phyloP scores from a whole-genome alignment of 1,139 yeast species.

The Blastobotrys apis region DNA sequence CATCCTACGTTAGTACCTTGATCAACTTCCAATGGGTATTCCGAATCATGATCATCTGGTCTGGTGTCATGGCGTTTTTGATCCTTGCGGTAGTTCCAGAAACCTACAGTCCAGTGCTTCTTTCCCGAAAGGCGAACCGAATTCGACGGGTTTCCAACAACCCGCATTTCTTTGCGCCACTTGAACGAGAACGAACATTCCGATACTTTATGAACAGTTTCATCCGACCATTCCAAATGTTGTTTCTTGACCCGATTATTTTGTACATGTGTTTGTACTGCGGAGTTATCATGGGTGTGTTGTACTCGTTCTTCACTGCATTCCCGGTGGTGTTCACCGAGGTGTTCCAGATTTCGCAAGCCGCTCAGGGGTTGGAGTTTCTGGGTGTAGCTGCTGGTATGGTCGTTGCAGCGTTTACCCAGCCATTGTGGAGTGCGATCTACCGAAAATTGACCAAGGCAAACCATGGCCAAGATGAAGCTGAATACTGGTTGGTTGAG shows the following conservation, averaged over 20 bases:
- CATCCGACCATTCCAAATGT: slow-evolving; percentile 11
- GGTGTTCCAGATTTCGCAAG: slow-evolving; percentile 42
- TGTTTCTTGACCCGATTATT: slow-evolving; percentile 6
- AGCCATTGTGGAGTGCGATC: slow-evolving; percentile 19
- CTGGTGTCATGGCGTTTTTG: slow-evolving; percentile 50
- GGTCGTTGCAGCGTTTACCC: slow-evolving; percentile 16
- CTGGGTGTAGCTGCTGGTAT: slow-evolving; percentile 32
- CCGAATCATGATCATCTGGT: slow-evolving; percentile 59
- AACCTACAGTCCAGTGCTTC: slow-evolving; percentile 58
- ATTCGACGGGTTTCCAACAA: slow-evolving; percentile 34
- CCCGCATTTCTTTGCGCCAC: slow-evolving; percentile 11
- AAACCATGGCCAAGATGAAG: slow-evolving; percentile 23
- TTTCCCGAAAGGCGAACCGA: slow-evolving; percentile 49
- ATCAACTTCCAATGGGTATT: slow-evolving; percentile 49
- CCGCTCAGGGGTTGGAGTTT: slow-evolving; percentile 13
- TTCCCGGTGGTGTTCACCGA: slow-evolving; percentile 53
- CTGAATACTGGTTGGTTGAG: slow-evolving; percentile 51
- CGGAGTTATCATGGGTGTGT: slow-evolving; percentile 48
- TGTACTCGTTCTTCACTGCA: slow-evolving; percentile 60
- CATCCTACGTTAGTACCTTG: slow-evolving; percentile 52
- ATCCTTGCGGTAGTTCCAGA: slow-evolving; percentile 51
- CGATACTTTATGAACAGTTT: slow-evolving; percentile 1
- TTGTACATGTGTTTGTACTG: slow-evolving; percentile 10
- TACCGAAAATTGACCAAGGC: slow-evolving; percentile 19
- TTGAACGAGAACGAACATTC: slow-evolving; percentile 6